Evolutionary conservation across 129 eudicot species (phyloP).

Genomic region (Helianthus tuberosus): DNA sequence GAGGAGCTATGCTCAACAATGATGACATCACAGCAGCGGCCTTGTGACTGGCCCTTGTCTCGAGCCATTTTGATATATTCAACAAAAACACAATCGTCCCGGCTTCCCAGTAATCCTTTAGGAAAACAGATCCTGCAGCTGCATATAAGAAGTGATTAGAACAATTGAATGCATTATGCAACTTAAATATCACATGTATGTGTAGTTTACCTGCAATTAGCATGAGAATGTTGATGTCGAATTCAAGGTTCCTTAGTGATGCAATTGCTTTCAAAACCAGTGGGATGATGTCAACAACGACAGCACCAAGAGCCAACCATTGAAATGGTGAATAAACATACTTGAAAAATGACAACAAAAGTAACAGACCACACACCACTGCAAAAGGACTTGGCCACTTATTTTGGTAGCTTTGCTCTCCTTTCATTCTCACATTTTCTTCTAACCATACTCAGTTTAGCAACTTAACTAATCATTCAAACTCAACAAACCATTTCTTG

Average conservation of each 20-base stretch:
- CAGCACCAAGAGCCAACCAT: constrained; percentile 73
- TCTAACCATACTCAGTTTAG: constrained; percentile 76
- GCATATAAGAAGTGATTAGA: constrained; percentile 20
- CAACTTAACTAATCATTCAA: constrained; percentile 56
- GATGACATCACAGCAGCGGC: constrained; percentile 85
- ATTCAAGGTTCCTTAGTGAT: constrained; percentile 41
- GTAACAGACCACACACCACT: constrained; percentile 50
- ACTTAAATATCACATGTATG: background rate
- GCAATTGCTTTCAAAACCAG: constrained; percentile 51
- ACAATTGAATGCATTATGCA: background rate
- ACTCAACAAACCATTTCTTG: too few relatives aligned
- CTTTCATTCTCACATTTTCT: constrained; percentile 59
- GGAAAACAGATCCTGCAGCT: constrained; percentile 61
- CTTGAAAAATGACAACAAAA: constrained; percentile 56
- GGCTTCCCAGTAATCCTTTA: constrained; percentile 59
- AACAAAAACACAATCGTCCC: constrained; percentile 69
- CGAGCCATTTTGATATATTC: constrained; percentile 69
- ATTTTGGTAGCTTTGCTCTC: constrained; percentile 45
- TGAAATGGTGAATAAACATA: constrained; percentile 55
- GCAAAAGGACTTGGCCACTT: constrained; percentile 84
- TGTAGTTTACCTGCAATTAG: constrained; percentile 61
- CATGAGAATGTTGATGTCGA: constrained; percentile 74
- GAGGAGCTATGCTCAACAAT: constrained; percentile 68
- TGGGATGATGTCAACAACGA: constrained; percentile 62
- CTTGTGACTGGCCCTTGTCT: constrained; percentile 71